Evolutionary conservation across 2,329 filamentous ascomycete genomes (phyloP), one percentile per base, ranked within the genome.

Genomic region (Alternaria metachromatica): DNA sequence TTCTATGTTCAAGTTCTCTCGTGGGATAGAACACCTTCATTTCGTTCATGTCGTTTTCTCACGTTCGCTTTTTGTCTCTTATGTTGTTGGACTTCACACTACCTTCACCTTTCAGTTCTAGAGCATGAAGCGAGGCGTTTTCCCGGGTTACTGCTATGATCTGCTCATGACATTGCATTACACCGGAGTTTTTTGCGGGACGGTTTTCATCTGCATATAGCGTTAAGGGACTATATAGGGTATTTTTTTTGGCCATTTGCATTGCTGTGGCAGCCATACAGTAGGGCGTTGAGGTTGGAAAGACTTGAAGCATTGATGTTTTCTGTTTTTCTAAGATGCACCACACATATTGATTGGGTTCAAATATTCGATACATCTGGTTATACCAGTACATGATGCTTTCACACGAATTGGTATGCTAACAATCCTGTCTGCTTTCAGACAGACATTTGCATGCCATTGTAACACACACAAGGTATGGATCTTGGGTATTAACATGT

Each of bases 101-200:
- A 54, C 23, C 28, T 18, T 43, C 21, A 12, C 18, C 51, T 50
- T 53, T 20, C 26, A 18, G 11, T 18, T 58, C 26, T 33, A 41
- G 21, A 60, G 60, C 60, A 63, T 63, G 60, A 55, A 60, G 60
- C 60, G 37, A 28, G 60, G 60, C 60, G 60, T 63, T 63, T 48
- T 63, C 60, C 56, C 56, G 60, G 60, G 50, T 60, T 30, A 60
- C 45, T 63, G 56, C 60, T 60, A 63, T 63, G 60, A 63, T 63
- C 60, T 55, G 43, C 25, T 63, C 28, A 63, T 26, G 60, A 63
- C 60, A 63, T 63, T 43, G 60, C 60, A 63, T 63, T 45, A 60
- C 60, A 60, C 60, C 60, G 60, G 60, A 60, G 60, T 63, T 63
- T 60, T 15, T 62, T 49, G 37, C 54, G 15, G 30, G 13, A 48